Conservation (phyloP, 768 basidiomycete species). For the Guyanaporus albipodus region DNA sequence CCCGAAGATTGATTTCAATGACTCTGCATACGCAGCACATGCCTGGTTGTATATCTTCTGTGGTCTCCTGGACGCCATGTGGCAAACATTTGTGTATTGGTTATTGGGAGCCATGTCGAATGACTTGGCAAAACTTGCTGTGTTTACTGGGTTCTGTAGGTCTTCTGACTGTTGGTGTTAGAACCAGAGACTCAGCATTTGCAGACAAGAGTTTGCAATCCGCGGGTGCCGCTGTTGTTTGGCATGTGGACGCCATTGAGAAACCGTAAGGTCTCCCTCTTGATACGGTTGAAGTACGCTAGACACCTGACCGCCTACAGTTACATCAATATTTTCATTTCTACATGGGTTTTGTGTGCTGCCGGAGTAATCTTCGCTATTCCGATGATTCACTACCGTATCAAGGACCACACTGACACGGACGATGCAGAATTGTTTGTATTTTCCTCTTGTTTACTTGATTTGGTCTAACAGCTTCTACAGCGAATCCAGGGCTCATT, state of each 20-base stretch:
- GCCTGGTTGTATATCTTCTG: conserved; percentile 67
- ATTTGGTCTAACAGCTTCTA: background rate
- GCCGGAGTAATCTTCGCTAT: conserved; percentile 62
- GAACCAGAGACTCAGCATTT: conserved; percentile 2
- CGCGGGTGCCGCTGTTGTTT: conserved; percentile 68
- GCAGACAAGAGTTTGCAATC: conserved; percentile 73
- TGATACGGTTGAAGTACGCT: background rate
- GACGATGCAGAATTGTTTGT: conserved; percentile 50
- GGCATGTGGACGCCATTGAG: conserved; percentile 63
- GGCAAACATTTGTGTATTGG: conserved; percentile 84
- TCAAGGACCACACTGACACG: conserved; percentile 54
- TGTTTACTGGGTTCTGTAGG: conserved; percentile 80
- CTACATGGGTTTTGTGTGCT: conserved; percentile 69
- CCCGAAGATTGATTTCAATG: conserved; percentile 56
- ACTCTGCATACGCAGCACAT: conserved; percentile 49
- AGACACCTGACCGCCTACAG: conserved; percentile 15
- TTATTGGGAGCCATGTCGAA: conserved; percentile 85
- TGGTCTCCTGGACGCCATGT: conserved; percentile 76
- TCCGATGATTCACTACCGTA: conserved; percentile 70
- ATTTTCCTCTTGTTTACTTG: background rate
- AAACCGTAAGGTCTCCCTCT: conserved; percentile 47
- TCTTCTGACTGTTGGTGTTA: conserved; percentile 8
- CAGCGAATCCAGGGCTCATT: conserved; percentile 12
- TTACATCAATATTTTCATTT: conserved; percentile 69
- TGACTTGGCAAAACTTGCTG: conserved; percentile 72